Base-by-base conservation (phyloP, 768 basidiomycete genomes). In the Lactarius pseudohatsudake region DNA sequence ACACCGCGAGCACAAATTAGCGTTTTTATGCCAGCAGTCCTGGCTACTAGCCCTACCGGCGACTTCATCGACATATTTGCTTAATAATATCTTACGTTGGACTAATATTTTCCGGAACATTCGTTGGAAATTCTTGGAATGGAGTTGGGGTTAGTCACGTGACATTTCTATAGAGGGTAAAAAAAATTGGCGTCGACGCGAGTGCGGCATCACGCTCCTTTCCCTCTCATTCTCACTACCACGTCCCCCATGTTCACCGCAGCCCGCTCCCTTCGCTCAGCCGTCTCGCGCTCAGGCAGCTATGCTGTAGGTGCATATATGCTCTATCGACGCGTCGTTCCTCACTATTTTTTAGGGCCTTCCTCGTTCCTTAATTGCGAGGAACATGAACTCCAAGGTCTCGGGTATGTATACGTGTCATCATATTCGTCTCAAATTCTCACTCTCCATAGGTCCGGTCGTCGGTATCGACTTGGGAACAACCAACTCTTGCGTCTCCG, bases 381-480 rank as follows among this genome's bases (percentile, higher is more conserved):
- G 94, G 78, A 93, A 89, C 81, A 95, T 96, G 92, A 95, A 95
- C 83, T 87, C 90, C 71, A 97, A 96, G 85, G 91, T 96, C 77
- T 86, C 83, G 69, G 95, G 91, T 91, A 69, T 50, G 86, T 76
- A 22, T 60, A 47, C 47, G 53, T 40, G 62, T 53, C 32, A 18
- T 28, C 13, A 41, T 63, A 58, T 30, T 18, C 43, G 59, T 38
- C 53, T 4, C 36, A 7, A 41, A 57, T 59, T 18, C 56, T 60
- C 45, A 69, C 7, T 59, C 43, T 59, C 36, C 34, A 36, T 40
- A 89, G 92, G 91, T 69, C 92, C 94, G 60, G 94, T 97, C 66
- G 84, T 96, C 77, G 94, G 96, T 81, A 98, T 98, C 81, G 96
- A 98, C 81, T 83, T 98, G 82, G 96, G 94, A 47, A 94, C 92